Conservation (phyloP, 1,139 yeast species). For the Suhomyces atakaporum region DNA sequence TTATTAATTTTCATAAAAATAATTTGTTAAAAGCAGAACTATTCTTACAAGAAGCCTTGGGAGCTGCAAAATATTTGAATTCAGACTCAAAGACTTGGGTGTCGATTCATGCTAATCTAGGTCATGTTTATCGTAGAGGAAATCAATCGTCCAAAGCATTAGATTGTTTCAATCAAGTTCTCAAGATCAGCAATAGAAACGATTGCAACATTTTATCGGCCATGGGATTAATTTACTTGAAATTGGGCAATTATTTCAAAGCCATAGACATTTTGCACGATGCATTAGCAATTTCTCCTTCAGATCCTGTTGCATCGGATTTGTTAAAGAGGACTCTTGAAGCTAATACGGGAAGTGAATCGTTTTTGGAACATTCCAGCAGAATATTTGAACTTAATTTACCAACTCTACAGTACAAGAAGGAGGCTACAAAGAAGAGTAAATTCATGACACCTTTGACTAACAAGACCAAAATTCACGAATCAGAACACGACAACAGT, state of each 20-base stretch:
- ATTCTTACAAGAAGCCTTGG: conserved; percentile 70
- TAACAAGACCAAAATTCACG: conserved; percentile 19
- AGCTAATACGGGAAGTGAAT: conserved; percentile 46
- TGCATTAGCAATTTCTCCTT: conserved; percentile 77
- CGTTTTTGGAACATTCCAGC: conserved; percentile 26
- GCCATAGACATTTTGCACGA: conserved; percentile 80
- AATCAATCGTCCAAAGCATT: conserved; percentile 67
- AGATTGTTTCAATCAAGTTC: conserved; percentile 73
- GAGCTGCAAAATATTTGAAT: conserved; percentile 66
- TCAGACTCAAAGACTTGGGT: conserved; percentile 85
- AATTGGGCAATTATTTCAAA: conserved; percentile 59
- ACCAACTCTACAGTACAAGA: conserved; percentile 21
- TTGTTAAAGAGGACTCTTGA: conserved; percentile 79
- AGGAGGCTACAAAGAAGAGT: conserved; percentile 12
- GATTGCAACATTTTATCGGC: conserved; percentile 82
- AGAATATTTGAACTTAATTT: conserved; percentile 21
- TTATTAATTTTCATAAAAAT: conserved; percentile 75
- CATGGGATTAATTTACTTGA: conserved; percentile 78
- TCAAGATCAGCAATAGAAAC: conserved; percentile 61
- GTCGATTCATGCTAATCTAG: conserved; percentile 85
- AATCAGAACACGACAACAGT: conserved; percentile 11
- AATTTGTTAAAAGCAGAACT: conserved; percentile 70
- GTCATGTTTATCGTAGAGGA: conserved; percentile 81
- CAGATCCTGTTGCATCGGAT: conserved; percentile 84
- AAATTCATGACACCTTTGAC: conserved; percentile 24